Conservation (phyloP, 257 asterid species). For the Solanum sejunctum region DNA sequence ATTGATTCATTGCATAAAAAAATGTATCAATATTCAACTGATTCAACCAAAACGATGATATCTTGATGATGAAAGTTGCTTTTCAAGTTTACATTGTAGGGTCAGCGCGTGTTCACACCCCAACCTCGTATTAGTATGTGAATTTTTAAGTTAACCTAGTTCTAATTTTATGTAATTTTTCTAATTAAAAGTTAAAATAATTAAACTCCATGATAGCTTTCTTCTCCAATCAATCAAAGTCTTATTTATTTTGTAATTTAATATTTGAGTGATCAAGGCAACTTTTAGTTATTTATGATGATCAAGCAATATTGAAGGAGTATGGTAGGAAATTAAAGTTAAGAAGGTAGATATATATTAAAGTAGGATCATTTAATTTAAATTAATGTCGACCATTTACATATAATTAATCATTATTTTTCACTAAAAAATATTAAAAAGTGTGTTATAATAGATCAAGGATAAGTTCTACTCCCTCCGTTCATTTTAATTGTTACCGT, state of each 20-base stretch:
- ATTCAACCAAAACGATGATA: background rate
- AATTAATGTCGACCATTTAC: background rate
- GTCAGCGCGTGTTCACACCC: too few species aligned
- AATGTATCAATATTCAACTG: background rate
- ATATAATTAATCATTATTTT: background rate
- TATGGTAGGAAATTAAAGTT: background rate
- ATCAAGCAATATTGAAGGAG: background rate
- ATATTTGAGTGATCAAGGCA: background rate
- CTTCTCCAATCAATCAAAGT: background rate
- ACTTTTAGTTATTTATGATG: background rate
- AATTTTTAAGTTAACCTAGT: background rate
- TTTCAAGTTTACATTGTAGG: background rate
- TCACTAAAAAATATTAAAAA: background rate
- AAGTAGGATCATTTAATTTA: background rate
- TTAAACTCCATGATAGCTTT: background rate
- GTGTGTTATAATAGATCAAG: background rate
- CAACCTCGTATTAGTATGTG: too few species aligned
- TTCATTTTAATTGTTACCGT: too few species aligned
- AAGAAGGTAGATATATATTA: background rate
- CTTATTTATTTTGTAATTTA: background rate
- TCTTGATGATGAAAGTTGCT: background rate
- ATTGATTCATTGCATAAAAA: too few species aligned
- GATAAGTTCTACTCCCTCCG: background rate
- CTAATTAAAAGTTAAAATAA: background rate
- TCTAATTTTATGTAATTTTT: background rate